Evolutionary conservation across 2,329 filamentous ascomycete genomes (phyloP), one percentile per base, ranked within the genome.

Genomic region (Trichoderma sp.): DNA sequence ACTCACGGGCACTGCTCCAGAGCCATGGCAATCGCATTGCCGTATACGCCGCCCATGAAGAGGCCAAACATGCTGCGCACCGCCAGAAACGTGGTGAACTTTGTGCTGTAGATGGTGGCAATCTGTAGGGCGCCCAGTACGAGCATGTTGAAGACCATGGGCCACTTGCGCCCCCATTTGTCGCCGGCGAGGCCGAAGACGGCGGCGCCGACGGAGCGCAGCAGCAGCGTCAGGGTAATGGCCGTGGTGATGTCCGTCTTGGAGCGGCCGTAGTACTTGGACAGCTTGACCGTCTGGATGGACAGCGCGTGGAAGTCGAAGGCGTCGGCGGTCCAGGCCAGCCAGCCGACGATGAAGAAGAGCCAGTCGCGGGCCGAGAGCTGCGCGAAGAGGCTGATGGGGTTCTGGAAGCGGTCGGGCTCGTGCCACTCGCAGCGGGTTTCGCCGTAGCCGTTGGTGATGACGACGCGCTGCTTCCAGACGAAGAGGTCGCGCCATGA

Each of bases 301-400:
- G 88, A 90, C 9, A 94, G 82, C 28, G 91, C 89, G 76, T 93
- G 90, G 74, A 93, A 94, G 76, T 93, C 91, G 74, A 93, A 94
- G 3, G 91, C 90, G 74, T 94, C 91, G 64, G 90, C 90, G 1
- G 86, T 90, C 91, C 91, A 94, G 17, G 90, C 88, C 41, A 83
- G 76, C 73, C 93, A 87, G 3, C 90, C 91, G 12, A 92, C 88
- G 47, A 90, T 68, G 78, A 94, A 88, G 79, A 91, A 93, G 17
- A 90, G 72, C 90, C 91, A 94, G 73, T 90, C 87, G 67, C 82
- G 85, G 26, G 80, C 79, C 3, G 81, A 83, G 17, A 95, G 82
- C 76, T 88, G 83, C 30, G 81, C 82, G 67, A 92, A 80, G 34
- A 94, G 81, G 44, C 81, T 85, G 77, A 94, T 79, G 45, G 91